Evolutionary conservation across 2,329 filamentous ascomycete genomes (phyloP).

Genomic region (Botrytis paeoniae): DNA sequence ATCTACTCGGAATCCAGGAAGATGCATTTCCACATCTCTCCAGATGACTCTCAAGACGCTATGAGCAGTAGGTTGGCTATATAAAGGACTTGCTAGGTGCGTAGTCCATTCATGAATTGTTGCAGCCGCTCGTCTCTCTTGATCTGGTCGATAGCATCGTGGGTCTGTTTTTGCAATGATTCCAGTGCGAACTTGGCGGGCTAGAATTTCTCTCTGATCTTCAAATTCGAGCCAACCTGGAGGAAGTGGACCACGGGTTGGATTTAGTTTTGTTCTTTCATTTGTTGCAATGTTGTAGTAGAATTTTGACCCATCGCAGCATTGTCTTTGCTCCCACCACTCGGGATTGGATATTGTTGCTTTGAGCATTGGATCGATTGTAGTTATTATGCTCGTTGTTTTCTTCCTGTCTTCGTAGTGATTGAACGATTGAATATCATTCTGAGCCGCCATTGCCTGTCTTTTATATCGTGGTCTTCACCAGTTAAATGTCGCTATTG

Average conservation of each 20-base stretch:
- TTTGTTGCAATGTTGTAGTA: slow-evolving; percentile 17
- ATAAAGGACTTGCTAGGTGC: slow-evolving; percentile 10
- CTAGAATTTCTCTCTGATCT: slow-evolving; percentile 5
- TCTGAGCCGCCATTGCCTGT: background rate
- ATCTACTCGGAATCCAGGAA: background rate
- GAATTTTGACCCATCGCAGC: slow-evolving; percentile 12
- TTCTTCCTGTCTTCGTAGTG: background rate
- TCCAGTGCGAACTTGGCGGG: slow-evolving; percentile 11
- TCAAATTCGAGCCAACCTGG: background rate
- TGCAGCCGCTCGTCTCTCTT: slow-evolving; percentile 5
- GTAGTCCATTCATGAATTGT: slow-evolving; percentile 18
- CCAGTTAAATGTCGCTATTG: background rate
- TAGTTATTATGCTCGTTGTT: background rate
- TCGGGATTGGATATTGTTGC: slow-evolving; percentile 1
- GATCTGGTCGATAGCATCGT: background rate
- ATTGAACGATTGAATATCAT: background rate
- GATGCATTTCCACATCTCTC: slow-evolving; percentile 19
- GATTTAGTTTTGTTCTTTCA: slow-evolving; percentile 15
- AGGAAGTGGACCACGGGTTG: background rate
- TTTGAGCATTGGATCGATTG: background rate
- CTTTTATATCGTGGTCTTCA: slow-evolving; percentile 1
- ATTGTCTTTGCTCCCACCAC: slow-evolving; percentile 18
- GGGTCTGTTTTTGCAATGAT: slow-evolving; percentile 17
- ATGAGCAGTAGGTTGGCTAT: slow-evolving; percentile 9
- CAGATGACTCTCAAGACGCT: slow-evolving; percentile 11